A percentile compares a stretch with the other conserved stretches of the same genome.
Evolutionary conservation across 495 filamentous ascomycete species (phyloP).

Genomic region (Xylaria venustula): DNA sequence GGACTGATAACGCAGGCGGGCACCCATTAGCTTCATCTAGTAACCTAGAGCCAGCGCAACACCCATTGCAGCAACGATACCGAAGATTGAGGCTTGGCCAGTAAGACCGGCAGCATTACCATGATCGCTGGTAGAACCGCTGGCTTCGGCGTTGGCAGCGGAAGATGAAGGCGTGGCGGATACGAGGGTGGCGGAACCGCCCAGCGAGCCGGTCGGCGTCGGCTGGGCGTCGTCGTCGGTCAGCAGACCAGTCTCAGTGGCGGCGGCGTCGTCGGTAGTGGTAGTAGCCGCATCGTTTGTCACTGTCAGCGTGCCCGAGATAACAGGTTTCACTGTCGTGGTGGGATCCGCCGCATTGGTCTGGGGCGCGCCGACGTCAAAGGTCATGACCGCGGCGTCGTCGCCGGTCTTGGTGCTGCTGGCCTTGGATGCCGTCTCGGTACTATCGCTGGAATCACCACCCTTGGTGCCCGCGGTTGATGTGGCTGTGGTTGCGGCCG

Average conservation of each 20-base stretch:
- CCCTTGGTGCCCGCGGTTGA: neutral
- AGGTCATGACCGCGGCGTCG: neutral
- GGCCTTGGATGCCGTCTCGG: neutral
- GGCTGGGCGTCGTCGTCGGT: slow-evolving; percentile 4
- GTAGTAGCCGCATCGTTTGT: slow-evolving; percentile 3
- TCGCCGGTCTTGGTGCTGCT: neutral
- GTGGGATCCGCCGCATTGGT: neutral
- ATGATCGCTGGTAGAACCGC: neutral
- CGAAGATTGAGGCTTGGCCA: slow-evolving; percentile 22
- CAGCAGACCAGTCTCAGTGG: too few species aligned
- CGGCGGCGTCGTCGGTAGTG: neutral
- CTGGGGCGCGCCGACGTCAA: slow-evolving; percentile 1
- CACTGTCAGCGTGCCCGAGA: slow-evolving; percentile 3
- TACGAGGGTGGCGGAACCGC: slow-evolving; percentile 7
- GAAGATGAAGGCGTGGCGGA: neutral
- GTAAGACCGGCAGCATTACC: slow-evolving; percentile 5
- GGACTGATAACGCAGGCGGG: neutral
- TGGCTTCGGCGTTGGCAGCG: neutral
- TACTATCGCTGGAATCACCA: too few species aligned
- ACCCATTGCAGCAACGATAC: slow-evolving; percentile 21
- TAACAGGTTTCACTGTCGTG: slow-evolving; percentile 1
- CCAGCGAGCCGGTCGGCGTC: slow-evolving; percentile 1
- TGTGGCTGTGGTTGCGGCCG: neutral
- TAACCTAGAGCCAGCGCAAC: slow-evolving; percentile 23
- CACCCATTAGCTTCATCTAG: slow-evolving; percentile 4